Conservation (phyloP, 2,329 filamentous ascomycete species). For the Diaporthe helianthi region DNA sequence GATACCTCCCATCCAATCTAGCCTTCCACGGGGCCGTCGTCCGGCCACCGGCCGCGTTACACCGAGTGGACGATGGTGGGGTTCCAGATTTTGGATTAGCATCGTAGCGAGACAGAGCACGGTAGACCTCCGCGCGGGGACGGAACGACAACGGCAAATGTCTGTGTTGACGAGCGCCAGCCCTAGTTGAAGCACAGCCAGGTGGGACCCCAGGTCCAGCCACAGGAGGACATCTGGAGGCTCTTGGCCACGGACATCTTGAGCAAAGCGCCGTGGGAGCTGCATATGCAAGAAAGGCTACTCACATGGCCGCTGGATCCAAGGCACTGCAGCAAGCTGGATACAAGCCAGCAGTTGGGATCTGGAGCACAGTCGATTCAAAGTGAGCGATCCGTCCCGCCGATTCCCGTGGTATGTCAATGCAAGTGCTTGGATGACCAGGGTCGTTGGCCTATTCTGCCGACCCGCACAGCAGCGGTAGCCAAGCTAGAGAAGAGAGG, state of each 20-base stretch:
- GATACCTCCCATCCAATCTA: not conserved
- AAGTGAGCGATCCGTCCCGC: constrained; percentile 33
- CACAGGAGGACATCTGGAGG: too few species aligned
- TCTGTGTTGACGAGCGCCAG: not conserved
- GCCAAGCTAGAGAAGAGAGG: constrained; percentile 26
- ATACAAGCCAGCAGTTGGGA: constrained; percentile 13
- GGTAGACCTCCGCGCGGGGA: not conserved
- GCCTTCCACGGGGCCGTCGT: not conserved
- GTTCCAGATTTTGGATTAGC: not conserved
- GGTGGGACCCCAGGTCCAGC: constrained; percentile 4
- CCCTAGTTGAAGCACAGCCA: constrained; percentile 7
- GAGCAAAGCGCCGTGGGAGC: constrained; percentile 20
- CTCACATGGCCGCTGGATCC: constrained; percentile 12
- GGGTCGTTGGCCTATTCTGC: constrained; percentile 6
- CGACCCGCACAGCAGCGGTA: constrained; percentile 23
- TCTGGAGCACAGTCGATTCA: constrained; percentile 24
- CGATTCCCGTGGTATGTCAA: constrained; percentile 27
- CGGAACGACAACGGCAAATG: constrained; percentile 1
- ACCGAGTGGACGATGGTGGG: not conserved
- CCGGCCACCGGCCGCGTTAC: constrained; percentile 8
- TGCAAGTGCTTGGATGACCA: constrained; percentile 27
- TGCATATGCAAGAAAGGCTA: constrained; percentile 29
- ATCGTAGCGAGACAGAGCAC: not conserved
- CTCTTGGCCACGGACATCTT: constrained; percentile 18
- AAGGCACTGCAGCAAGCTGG: constrained; percentile 12